Conservation (phyloP, 1,284 basidiomycete species). For the Ceratobasidium sp. region DNA sequence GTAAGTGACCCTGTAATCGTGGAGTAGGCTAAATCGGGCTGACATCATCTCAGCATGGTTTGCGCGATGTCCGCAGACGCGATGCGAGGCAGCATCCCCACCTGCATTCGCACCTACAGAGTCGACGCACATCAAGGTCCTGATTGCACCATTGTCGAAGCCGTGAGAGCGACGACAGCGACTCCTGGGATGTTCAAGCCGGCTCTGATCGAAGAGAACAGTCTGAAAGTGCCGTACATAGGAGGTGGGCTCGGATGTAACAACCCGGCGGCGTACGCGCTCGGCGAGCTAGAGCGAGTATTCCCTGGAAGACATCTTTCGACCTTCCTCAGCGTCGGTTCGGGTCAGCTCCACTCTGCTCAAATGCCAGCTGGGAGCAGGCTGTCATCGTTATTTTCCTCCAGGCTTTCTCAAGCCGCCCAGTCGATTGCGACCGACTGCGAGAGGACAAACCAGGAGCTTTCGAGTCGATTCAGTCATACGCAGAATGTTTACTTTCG, state of each 20-base stretch:
- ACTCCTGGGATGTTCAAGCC: slow-evolving; percentile 7
- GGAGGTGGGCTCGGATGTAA: slow-evolving; percentile 4
- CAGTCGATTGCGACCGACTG: slow-evolving; percentile 12
- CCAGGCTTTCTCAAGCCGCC: not conserved
- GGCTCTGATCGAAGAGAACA: not conserved
- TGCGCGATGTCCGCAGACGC: not conserved
- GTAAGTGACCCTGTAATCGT: not conserved
- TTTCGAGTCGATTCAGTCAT: not conserved
- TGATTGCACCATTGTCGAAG: slow-evolving; percentile 13
- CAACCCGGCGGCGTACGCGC: slow-evolving; percentile 1
- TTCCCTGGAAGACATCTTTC: not conserved
- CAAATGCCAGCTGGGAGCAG: not conserved
- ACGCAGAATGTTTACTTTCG: slow-evolving; percentile 10
- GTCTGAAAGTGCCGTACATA: not conserved
- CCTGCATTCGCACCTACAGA: slow-evolving; percentile 6
- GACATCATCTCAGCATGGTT: not conserved
- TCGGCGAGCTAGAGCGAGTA: not conserved
- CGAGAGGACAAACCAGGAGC: not conserved
- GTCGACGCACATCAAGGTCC: not conserved
- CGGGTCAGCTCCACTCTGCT: not conserved
- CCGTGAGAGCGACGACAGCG: not conserved
- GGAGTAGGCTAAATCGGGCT: not conserved
- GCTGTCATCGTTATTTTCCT: too few species aligned
- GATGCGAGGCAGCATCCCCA: not conserved
- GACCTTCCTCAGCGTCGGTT: slow-evolving; percentile 13